These are phyloP conservation scores for Colletotrichum sp. DNA, from an alignment of 2,329 filamentous ascomycete genomes.

Conservation along the genomic window DNA sequence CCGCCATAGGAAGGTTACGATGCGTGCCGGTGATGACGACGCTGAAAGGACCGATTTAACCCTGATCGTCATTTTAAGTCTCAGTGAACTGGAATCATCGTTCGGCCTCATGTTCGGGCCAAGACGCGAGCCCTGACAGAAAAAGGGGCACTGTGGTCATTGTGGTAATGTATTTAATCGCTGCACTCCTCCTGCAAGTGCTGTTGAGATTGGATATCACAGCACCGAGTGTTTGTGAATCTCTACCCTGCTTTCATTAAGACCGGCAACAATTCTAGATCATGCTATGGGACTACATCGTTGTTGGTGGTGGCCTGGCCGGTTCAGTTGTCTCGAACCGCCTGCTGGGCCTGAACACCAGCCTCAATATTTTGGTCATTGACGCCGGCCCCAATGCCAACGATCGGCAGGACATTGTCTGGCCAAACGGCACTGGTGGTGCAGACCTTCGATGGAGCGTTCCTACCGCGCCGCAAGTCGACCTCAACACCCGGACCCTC, in stretches of 20 bases:
- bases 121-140: neutral
- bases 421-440: neutral
- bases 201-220: accelerated
- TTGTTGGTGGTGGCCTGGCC: neutral
- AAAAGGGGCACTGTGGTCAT: accelerated
- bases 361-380: neutral
- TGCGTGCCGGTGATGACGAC: neutral
- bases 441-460: neutral
- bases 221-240: accelerated
- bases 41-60: neutral
- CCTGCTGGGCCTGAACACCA: neutral
- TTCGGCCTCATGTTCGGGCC: neutral
- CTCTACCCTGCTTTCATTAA: accelerated
- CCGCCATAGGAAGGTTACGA: neutral
- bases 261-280: neutral
- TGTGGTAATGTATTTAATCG: neutral
- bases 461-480: neutral
- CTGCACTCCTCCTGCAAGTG: neutral
- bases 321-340: neutral
- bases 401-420: neutral
- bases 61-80: neutral
- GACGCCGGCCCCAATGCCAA: neutral
- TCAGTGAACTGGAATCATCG: neutral
- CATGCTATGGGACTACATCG: neutral
- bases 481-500: neutral